These are phyloP conservation scores for Trypanosoma caninum DNA, from an alignment of 208 protist genomes.

Conservation along the genomic window DNA sequence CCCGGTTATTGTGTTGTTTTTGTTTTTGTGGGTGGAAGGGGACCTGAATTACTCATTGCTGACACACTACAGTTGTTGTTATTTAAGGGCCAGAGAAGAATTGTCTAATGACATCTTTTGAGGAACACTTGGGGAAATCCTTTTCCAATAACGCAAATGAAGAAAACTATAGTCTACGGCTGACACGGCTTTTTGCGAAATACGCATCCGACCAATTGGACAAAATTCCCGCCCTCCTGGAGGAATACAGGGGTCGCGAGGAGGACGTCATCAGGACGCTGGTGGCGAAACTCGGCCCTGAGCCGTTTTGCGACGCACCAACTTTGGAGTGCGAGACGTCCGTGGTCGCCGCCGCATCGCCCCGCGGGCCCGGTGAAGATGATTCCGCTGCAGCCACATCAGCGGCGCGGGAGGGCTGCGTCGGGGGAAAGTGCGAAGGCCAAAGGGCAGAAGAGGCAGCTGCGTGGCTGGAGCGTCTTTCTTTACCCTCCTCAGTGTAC, in stretches of 20 bases:
- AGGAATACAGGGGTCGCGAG: slow-evolving; percentile 15
- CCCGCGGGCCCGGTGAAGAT: neutral
- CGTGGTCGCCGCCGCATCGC: no score
- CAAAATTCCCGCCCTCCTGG: slow-evolving; percentile 1
- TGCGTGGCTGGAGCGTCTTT: neutral
- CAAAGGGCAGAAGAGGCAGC: neutral
- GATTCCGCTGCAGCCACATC: neutral
- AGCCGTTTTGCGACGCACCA: slow-evolving; percentile 5
- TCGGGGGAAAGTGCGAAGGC: neutral
- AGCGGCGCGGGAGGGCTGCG: neutral
- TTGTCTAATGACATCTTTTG: no score
- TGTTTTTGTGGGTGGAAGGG: no score
- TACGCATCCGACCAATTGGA: slow-evolving; percentile 15
- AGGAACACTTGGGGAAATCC: no score
- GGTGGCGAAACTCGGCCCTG: slow-evolving; percentile 23
- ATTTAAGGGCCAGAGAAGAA: no score
- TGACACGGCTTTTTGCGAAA: slow-evolving; percentile 13
- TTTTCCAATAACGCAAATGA: slow-evolving; percentile 4
- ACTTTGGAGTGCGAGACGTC: no score
- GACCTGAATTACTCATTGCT: no score
- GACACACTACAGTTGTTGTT: no score
- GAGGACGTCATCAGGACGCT: slow-evolving; percentile 19
- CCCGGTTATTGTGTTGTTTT: no score
- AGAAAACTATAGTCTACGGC: slow-evolving; percentile 3
- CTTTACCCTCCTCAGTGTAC: slow-evolving; percentile 10